These are phyloP conservation scores for Candida parachauliodes DNA, from an alignment of 805 yeast species.

Conservation along the genomic window DNA sequence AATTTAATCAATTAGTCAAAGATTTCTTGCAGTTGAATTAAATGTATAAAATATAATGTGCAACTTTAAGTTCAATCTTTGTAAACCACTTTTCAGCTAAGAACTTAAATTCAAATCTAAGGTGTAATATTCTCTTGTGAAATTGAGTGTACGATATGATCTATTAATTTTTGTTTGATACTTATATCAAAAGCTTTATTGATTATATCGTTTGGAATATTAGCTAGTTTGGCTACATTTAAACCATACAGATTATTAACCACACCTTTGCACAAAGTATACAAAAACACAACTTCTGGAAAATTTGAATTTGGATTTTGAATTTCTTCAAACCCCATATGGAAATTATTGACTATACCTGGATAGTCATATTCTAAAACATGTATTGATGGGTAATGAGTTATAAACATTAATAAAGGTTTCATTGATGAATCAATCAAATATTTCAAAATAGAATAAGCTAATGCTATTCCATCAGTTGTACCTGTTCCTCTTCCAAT, in stretches of 20 bases:
- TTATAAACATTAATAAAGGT: constrained; percentile 71
- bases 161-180: too few relatives aligned
- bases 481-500: constrained; percentile 78
- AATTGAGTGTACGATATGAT: too few relatives aligned
- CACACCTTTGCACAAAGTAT: constrained; percentile 34
- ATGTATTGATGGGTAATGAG: constrained; percentile 75
- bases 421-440: constrained; percentile 34
- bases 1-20: constrained; percentile 23
- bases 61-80: too few relatives aligned
- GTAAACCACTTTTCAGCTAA: too few relatives aligned
- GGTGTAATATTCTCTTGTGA: too few relatives aligned
- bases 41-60: constrained; percentile 1
- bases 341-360: constrained; percentile 51
- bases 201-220: constrained; percentile 47
- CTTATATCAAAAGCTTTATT: constrained; percentile 41
- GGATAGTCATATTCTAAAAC: constrained; percentile 42
- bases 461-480: constrained; percentile 77
- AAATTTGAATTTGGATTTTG: constrained; percentile 19
- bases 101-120: too few relatives aligned
- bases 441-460: constrained; percentile 65
- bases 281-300: constrained; percentile 38
- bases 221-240: constrained; percentile 79
- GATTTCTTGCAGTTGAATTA: constrained; percentile 20
- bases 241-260: constrained; percentile 70
- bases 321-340: constrained; percentile 62